These are phyloP conservation scores for Tylopilus felleus DNA, from an alignment of 768 basidiomycete species.

Conservation along the genomic window DNA sequence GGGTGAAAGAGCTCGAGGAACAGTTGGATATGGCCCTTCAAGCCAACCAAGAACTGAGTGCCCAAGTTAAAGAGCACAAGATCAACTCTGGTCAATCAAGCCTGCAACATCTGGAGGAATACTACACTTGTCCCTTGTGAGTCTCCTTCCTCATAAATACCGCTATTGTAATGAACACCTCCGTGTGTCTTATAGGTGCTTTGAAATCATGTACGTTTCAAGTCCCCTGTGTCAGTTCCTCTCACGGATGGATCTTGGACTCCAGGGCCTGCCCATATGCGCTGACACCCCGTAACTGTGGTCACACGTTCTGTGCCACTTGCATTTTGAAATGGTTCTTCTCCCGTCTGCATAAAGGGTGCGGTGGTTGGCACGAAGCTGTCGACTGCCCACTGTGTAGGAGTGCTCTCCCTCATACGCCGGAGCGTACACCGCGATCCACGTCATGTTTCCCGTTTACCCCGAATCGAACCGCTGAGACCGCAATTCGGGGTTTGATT, in stretches of 20 bases:
- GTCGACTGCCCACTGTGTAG: slow-evolving; percentile 71
- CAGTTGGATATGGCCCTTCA: slow-evolving; percentile 37
- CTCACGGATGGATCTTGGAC: background rate
- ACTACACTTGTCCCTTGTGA: slow-evolving; percentile 64
- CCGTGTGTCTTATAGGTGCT: slow-evolving; percentile 44
- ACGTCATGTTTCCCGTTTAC: slow-evolving; percentile 57
- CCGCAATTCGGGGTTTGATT: slow-evolving; percentile 50
- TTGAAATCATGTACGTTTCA: slow-evolving; percentile 49
- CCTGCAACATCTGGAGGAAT: slow-evolving; percentile 56
- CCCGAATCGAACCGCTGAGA: slow-evolving; percentile 56
- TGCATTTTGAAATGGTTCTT: slow-evolving; percentile 71
- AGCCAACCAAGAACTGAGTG: slow-evolving; percentile 41
- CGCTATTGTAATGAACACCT: slow-evolving; percentile 11
- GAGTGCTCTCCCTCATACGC: slow-evolving; percentile 47
- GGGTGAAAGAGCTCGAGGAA: slow-evolving; percentile 43
- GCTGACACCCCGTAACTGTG: slow-evolving; percentile 53
- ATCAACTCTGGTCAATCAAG: slow-evolving; percentile 28
- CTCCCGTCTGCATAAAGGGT: slow-evolving; percentile 57
- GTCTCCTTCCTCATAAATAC: slow-evolving; percentile 22
- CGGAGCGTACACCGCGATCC: slow-evolving; percentile 49
- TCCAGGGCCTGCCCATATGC: slow-evolving; percentile 52
- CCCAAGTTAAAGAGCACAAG: slow-evolving; percentile 42
- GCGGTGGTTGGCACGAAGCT: slow-evolving; percentile 65
- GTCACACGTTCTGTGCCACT: slow-evolving; percentile 65
- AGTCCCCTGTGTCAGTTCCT: background rate